Base-by-base conservation (phyloP, 106 monocot species). In the Platanthera zijinensis region DNA sequence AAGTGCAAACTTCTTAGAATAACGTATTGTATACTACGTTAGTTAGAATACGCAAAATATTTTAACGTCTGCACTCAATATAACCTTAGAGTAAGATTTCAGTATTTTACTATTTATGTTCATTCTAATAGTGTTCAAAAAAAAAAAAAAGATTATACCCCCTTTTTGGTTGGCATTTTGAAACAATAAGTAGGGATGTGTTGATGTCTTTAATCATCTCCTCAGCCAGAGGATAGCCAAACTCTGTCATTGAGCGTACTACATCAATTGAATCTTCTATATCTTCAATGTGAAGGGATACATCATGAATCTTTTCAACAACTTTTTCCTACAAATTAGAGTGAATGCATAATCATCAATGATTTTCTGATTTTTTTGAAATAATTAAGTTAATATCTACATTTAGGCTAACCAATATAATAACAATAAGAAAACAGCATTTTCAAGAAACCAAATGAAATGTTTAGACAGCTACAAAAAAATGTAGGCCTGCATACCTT, bases 151-250 rank as follows among this genome's bases (percentile, higher is more conserved):
- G 32, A 69, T 15, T 73, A 59, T 81, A 96, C 95, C 95, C 90
- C 73, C 75, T 89, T 70, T 86, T 90, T 77, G 90, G 92, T 80
- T 79, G 85, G 48, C 86, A 73, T 78, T 82, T 82, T 62, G 90
- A 87, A 80, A 92, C 84, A 51, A 96, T 74, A 51, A 28, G 78
- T 6, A 96, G 79, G 77, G 95, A 90, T 81, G 66, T 85, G 53
- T 81, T 92, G 69, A 96, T 96, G 80, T 92, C 95, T 77, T 87
- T 90, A 76, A 89, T 89, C 95, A 96, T 96, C 21, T 86, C 88
- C 82, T 92, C 85, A 77, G 78, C 88, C 77, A 96, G 84, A 8
- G 84, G 87, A 80, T 90, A 72, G 8, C 95, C 92, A 81, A 71
- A 87, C 51, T 96, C 90, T 28, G 83, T 71, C 95, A 96, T 96